These are phyloP conservation scores for Plasmopara viticola DNA, from an alignment of 352 stramenopile species.

Conservation along the genomic window DNA sequence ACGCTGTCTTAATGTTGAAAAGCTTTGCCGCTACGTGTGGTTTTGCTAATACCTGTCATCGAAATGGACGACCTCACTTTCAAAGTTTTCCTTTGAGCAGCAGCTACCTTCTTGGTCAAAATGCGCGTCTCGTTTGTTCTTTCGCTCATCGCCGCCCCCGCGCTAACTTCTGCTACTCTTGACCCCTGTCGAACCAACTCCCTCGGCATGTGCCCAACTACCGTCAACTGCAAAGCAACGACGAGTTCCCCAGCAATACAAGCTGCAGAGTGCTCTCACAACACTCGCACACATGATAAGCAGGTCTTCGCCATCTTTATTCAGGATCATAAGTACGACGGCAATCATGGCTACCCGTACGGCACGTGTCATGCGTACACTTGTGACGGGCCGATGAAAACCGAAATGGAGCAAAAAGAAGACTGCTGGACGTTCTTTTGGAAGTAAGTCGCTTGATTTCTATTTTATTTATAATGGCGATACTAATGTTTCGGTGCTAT, in stretches of 20 bases:
- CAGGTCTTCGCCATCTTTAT: conserved; percentile 32
- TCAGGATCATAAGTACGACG: conserved; percentile 27
- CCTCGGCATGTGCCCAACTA: conserved; percentile 17
- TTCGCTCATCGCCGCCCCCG: conserved; percentile 16
- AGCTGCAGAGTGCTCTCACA: conserved; percentile 33
- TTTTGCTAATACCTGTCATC: too few relatives aligned
- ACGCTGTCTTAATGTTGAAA: too few relatives aligned
- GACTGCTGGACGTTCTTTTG: conserved; percentile 38
- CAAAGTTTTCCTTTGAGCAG: too few relatives aligned
- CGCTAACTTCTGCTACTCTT: conserved; percentile 24
- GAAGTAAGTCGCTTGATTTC: conserved; percentile 14
- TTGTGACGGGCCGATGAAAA: conserved; percentile 8
- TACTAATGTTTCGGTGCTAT: conserved; percentile 7
- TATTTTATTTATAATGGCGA: neutral
- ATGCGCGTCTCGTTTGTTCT: conserved; percentile 21
- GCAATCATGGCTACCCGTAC: conserved; percentile 28
- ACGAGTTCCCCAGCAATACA: conserved; percentile 24
- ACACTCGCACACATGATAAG: conserved; percentile 25
- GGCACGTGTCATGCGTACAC: conserved; percentile 26
- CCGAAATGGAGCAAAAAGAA: conserved; percentile 13
- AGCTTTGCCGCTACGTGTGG: too few relatives aligned
- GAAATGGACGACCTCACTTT: too few relatives aligned
- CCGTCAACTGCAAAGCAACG: conserved; percentile 17
- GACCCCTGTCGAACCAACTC: conserved; percentile 18
- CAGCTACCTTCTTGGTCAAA: neutral